A percentile compares a stretch with the other conserved stretches of the same genome.
Conservation (phyloP, 1,284 basidiomycete species). For the Afroboletus lepidellus region DNA sequence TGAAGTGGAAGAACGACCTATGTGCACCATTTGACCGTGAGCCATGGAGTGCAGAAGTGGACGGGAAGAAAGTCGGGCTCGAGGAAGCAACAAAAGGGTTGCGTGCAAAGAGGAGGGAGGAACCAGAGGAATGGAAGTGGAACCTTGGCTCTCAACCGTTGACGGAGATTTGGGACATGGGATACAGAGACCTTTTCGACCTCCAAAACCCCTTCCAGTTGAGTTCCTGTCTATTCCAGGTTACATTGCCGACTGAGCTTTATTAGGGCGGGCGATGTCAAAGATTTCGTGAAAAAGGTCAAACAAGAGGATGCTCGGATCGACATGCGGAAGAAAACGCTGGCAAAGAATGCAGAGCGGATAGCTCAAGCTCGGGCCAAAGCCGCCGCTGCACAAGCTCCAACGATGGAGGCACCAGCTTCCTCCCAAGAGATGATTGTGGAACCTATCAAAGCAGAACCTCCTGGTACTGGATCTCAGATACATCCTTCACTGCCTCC, state of each 20-base stretch:
- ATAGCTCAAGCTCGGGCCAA: conserved; percentile 45
- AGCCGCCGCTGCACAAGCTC: conserved; percentile 30
- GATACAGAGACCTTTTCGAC: conserved; percentile 61
- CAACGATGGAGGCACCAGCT: conserved; percentile 19
- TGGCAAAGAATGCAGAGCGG: conserved; percentile 49
- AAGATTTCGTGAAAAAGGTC: conserved; percentile 68
- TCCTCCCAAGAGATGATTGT: conserved; percentile 24
- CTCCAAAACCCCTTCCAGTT: conserved; percentile 67
- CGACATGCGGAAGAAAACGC: conserved; percentile 54
- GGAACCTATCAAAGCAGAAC: conserved; percentile 26
- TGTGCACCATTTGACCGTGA: conserved; percentile 76
- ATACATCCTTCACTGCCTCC: conserved; percentile 67
- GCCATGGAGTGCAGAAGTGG: conserved; percentile 51
- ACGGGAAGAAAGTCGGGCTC: conserved; percentile 50
- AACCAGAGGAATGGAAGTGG: conserved; percentile 59
- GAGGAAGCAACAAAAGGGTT: conserved; percentile 57
- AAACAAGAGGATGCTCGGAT: conserved; percentile 65
- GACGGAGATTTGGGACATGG: conserved; percentile 79
- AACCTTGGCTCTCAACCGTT: conserved; percentile 61
- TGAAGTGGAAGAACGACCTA: conserved; percentile 79
- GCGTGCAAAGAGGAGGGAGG: conserved; percentile 52
- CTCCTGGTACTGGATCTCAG: conserved; percentile 37
- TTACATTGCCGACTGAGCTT: conserved; percentile 2
- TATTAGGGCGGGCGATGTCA: conserved; percentile 65
- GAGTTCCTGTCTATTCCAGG: conserved; percentile 25